These are phyloP conservation scores for Phytophthora hybrid DNA, from an alignment of 352 stramenopile genomes.

Conservation along the genomic window DNA sequence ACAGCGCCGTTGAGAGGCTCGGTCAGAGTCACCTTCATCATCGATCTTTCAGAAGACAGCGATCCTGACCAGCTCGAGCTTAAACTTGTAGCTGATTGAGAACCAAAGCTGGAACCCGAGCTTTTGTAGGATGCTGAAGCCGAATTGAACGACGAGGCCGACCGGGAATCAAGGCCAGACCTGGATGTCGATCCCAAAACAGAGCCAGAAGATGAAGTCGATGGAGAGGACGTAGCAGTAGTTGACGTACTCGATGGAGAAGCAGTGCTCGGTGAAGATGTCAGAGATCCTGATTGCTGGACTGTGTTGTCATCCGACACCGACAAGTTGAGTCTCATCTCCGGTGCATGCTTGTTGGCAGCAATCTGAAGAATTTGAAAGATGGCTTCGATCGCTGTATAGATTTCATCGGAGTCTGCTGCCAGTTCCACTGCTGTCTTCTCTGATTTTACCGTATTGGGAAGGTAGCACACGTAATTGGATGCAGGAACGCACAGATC, in stretches of 20 bases:
- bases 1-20: constrained; percentile 52
- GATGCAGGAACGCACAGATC: constrained; percentile 35
- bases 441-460: background rate
- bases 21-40: constrained; percentile 44
- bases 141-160: background rate
- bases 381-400: constrained; percentile 46
- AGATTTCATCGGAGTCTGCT: constrained; percentile 26
- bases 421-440: constrained; percentile 35
- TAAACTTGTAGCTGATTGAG: constrained; percentile 17
- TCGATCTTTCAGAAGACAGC: constrained; percentile 24
- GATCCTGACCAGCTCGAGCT: constrained; percentile 17
- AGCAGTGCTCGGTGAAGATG: constrained; percentile 4
- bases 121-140: background rate
- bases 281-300: constrained; percentile 12
- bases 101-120: constrained; percentile 19
- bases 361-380: constrained; percentile 47
- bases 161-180: background rate
- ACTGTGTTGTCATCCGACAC: constrained; percentile 1
- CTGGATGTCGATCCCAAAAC: background rate
- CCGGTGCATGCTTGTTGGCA: constrained; percentile 11
- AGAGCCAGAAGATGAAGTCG: background rate
- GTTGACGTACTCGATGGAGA: background rate
- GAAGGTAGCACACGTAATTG: constrained; percentile 53
- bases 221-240: background rate
- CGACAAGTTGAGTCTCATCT: constrained; percentile 4